Conservation (phyloP, 225 moss, liverwort and hornwort genomes). For the Polytrichum formosum region DNA sequence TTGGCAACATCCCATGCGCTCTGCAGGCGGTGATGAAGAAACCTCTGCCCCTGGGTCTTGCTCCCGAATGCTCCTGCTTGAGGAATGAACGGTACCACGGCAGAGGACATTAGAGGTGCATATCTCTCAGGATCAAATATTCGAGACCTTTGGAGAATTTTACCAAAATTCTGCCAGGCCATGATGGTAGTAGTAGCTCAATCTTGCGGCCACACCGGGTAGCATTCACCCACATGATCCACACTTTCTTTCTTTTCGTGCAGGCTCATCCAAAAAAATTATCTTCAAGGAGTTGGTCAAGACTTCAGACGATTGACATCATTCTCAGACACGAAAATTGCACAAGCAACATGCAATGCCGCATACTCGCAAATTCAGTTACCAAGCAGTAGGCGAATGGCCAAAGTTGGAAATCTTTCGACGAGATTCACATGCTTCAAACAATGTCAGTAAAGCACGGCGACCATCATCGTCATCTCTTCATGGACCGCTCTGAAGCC, state of each 20-base stretch:
- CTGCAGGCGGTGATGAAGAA: slow-evolving; percentile 38
- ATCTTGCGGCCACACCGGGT: not conserved
- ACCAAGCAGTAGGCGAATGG: too few species aligned
- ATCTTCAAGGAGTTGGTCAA: not conserved
- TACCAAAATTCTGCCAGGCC: slow-evolving; percentile 4
- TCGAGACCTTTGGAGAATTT: slow-evolving; percentile 1
- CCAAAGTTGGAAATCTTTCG: not conserved
- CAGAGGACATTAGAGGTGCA: slow-evolving; percentile 4
- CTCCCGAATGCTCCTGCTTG: slow-evolving; percentile 4
- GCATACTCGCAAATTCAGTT: too few species aligned
- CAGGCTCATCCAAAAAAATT: not conserved
- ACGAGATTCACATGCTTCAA: not conserved
- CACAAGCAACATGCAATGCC: not conserved
- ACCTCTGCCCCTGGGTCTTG: slow-evolving; percentile 16
- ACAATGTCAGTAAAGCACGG: too few species aligned
- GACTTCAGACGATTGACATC: not conserved
- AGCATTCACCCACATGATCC: not conserved
- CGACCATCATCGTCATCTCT: too few species aligned
- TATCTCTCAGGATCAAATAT: not conserved
- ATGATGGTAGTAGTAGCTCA: slow-evolving; percentile 1
- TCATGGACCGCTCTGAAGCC: not conserved
- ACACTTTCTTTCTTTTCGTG: not conserved
- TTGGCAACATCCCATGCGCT: slow-evolving; percentile 44
- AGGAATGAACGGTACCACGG: slow-evolving; percentile 13
- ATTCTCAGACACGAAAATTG: not conserved